These are phyloP conservation scores for Astragalus glycyphyllos DNA, from an alignment of 306 rosid species.

Conservation along the genomic window DNA sequence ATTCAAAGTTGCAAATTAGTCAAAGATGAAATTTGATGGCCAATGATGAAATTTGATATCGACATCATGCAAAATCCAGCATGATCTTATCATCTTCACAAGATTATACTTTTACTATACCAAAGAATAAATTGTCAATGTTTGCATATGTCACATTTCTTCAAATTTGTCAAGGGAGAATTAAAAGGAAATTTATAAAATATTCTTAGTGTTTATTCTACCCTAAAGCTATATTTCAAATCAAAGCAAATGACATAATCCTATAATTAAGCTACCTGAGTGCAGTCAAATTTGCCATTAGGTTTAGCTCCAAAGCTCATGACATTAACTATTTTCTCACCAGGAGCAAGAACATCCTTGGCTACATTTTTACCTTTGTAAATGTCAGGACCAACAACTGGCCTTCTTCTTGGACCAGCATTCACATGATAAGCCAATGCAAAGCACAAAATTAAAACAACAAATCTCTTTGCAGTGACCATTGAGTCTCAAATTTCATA, in stretches of 20 bases:
- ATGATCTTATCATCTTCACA: conserved; percentile 13
- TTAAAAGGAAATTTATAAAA: conserved; percentile 1
- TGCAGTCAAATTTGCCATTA: conserved; percentile 60
- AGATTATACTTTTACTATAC: not conserved
- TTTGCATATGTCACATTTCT: not conserved
- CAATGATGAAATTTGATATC: conserved; percentile 8
- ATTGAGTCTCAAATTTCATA: conserved; percentile 37
- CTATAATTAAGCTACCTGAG: conserved; percentile 51
- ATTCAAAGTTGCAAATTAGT: not conserved
- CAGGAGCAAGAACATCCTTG: conserved; percentile 45
- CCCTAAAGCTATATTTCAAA: not conserved
- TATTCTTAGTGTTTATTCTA: conserved; percentile 22
- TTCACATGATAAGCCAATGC: conserved; percentile 35
- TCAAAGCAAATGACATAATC: conserved; percentile 29
- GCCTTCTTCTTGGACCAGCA: conserved; percentile 23
- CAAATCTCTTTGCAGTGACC: conserved; percentile 43
- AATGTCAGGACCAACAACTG: conserved; percentile 47
- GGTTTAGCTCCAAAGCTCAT: conserved; percentile 63
- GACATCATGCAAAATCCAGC: conserved; percentile 1
- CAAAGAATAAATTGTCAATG: conserved; percentile 11
- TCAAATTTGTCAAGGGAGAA: conserved; percentile 15
- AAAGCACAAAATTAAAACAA: conserved; percentile 40
- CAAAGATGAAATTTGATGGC: not conserved
- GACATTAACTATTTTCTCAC: conserved; percentile 58
- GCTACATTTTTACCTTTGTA: conserved; percentile 40